Evolutionary conservation across 2,329 filamentous ascomycete genomes (phyloP), one percentile per base, ranked within the genome.

Genomic region (Fusarium keratoplasticum): DNA sequence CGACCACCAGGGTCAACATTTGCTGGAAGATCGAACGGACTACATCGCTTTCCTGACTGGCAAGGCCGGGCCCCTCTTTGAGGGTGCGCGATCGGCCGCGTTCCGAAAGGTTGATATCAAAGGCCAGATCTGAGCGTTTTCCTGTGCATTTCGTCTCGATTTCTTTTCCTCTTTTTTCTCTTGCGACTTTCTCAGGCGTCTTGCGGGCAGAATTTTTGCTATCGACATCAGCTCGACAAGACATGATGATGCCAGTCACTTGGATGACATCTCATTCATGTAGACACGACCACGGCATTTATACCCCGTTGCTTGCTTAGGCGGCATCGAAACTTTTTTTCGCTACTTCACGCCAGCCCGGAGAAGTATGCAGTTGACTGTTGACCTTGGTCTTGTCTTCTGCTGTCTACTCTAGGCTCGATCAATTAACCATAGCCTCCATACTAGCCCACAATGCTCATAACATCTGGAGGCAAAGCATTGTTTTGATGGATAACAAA

Each of bases 71-170:
- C 81, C 83, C 47, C 84, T 93, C 22, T 98, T 98, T 83, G 95
- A 98, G 81, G 82, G 85, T 62, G 90, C 94, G 68, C 93, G 92
- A 81, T 84, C 87, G 42, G 87, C 89, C 72, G 96, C 96, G 58
- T 97, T 98, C 84, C 89, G 91, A 80, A 92, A 92, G 81, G 93
- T 98, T 87, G 95, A 98, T 85, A 97, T 98, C 87, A 98, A 98
- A 86, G 95, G 96, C 80, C 96, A 98, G 85, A 97, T 98, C 81
- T 96, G 86, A 92, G 77, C 62, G 72, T 54, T 55, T 31, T 57
- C 31, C 47, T 25, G 27, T 71, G 59, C 60, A 64, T 62, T 60
- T 71, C 63, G n/a, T 68, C 44, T 60, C 58, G 35, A 40, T 33
- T 64, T 57, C 58, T 66, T 66, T 73, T 36, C 44, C 33, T 60